phyloP scores from a whole-genome alignment of 2,329 filamentous ascomycete species.

The Arthrobotrys sinensis region DNA sequence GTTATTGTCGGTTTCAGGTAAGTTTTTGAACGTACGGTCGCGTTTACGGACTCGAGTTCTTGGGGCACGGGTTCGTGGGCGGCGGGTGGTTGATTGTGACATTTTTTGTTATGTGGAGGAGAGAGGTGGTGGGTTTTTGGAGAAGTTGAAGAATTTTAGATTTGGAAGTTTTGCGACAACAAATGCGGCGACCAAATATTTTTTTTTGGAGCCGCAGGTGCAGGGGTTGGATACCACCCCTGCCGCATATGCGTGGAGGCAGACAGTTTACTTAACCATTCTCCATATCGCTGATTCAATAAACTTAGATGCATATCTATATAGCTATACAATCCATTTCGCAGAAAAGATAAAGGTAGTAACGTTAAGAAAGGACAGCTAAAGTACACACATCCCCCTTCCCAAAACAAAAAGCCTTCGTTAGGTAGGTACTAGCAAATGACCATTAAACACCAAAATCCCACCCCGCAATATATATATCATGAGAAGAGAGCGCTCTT shows the following conservation, averaged over 20 bases:
- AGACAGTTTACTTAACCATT: not conserved
- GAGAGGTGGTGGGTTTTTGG: not conserved
- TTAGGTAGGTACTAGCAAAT: too few relatives aligned
- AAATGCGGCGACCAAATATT: not conserved
- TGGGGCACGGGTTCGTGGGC: constrained; percentile 22
- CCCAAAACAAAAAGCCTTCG: not conserved
- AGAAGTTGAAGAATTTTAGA: constrained; percentile 15
- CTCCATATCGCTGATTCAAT: not conserved
- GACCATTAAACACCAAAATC: too few relatives aligned
- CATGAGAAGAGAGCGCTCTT: not conserved
- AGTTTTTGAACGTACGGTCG: constrained; percentile 31
- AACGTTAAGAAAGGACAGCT: not conserved
- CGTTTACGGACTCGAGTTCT: constrained; percentile 36
- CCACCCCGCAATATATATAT: too few relatives aligned
- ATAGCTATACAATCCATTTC: not conserved
- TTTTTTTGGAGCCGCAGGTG: constrained; percentile 11
- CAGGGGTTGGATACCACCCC: not conserved
- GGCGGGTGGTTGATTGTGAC: constrained; percentile 25
- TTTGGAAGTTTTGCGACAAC: constrained; percentile 33
- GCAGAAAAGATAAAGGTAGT: not conserved
- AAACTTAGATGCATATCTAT: not conserved
- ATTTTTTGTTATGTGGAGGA: constrained; percentile 13
- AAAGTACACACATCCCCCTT: not conserved
- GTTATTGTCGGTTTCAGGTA: constrained; percentile 26
- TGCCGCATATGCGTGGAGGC: too few relatives aligned